Conservation (phyloP, 768 basidiomycete genomes). For the Kwoniella sp. region DNA sequence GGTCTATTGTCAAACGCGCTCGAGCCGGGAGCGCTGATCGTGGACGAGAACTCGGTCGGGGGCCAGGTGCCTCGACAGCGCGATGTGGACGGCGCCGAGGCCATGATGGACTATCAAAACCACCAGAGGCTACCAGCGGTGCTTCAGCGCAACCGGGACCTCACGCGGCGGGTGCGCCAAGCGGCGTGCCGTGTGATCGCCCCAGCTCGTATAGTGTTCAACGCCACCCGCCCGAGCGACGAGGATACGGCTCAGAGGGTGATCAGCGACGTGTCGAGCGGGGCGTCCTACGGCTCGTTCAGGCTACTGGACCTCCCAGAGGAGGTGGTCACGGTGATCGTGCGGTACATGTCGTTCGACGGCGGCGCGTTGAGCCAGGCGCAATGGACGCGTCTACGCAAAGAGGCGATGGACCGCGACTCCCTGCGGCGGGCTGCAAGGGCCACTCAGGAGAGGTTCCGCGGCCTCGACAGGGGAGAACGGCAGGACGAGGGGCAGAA, state of each 20-base stretch:
- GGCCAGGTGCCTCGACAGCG: background rate
- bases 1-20: constrained; percentile 29
- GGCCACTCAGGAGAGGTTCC: constrained; percentile 6
- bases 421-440: constrained; percentile 7
- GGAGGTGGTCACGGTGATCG: constrained; percentile 33
- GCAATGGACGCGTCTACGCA: constrained; percentile 24
- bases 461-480: constrained; percentile 3
- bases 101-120: constrained; percentile 14
- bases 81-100: constrained; percentile 4
- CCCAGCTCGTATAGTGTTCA: constrained; percentile 28
- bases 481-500: constrained; percentile 4
- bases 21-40: background rate
- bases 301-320: constrained; percentile 30
- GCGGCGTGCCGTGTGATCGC: constrained; percentile 20
- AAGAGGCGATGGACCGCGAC: constrained; percentile 19
- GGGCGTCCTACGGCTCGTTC: constrained; percentile 10
- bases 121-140: constrained; percentile 22
- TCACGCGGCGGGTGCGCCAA: constrained; percentile 21
- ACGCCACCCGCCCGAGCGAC: constrained; percentile 13
- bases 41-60: background rate
- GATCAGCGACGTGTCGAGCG: constrained; percentile 12
- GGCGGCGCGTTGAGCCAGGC: constrained; percentile 26
- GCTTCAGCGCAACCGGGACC: constrained; percentile 25
- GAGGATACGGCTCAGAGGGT: constrained; percentile 21
- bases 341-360: constrained; percentile 26